These are phyloP conservation scores for Lodderomyces theae DNA, from an alignment of 1,139 yeast genomes.

Conservation along the genomic window DNA sequence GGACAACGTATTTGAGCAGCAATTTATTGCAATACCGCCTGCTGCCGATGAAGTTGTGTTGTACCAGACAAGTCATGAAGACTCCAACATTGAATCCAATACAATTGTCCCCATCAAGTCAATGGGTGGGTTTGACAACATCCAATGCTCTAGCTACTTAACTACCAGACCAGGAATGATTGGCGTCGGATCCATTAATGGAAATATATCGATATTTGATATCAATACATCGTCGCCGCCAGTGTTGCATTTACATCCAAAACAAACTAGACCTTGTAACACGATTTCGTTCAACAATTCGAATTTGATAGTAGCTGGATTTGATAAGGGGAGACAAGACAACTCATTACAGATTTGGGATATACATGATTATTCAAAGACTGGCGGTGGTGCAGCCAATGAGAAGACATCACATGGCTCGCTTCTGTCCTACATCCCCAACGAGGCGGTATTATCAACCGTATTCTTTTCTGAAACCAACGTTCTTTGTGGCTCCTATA, in stretches of 20 bases:
- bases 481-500: slow-evolving; percentile 74
- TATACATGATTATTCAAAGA: slow-evolving; percentile 53
- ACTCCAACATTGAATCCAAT: slow-evolving; percentile 32
- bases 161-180: slow-evolving; percentile 54
- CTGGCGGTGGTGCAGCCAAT: slow-evolving; percentile 27
- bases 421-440: slow-evolving; percentile 58
- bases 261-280: slow-evolving; percentile 74
- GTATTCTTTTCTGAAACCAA: slow-evolving; percentile 60
- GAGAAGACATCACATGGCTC: slow-evolving; percentile 56
- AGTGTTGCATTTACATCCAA: slow-evolving; percentile 52
- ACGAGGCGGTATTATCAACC: slow-evolving; percentile 72
- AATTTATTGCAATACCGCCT: slow-evolving; percentile 62
- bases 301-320: slow-evolving; percentile 72
- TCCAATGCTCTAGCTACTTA: slow-evolving; percentile 72
- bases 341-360: slow-evolving; percentile 81
- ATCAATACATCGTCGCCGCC: slow-evolving; percentile 41
- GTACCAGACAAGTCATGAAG: slow-evolving; percentile 52
- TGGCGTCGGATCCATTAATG: slow-evolving; percentile 74
- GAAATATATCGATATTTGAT: slow-evolving; percentile 64
- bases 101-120: slow-evolving; percentile 48
- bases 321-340: slow-evolving; percentile 79
- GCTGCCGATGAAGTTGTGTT: slow-evolving; percentile 65
- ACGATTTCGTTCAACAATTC: slow-evolving; percentile 64
- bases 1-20: slow-evolving; percentile 56
- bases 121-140: slow-evolving; percentile 65